Percentiles rank a stretch among this genome's conserved stretches.
These are phyloP conservation scores for Eimeria sp. DNA, from an alignment of 169 alveolate genomes.

Conservation along the genomic window DNA sequence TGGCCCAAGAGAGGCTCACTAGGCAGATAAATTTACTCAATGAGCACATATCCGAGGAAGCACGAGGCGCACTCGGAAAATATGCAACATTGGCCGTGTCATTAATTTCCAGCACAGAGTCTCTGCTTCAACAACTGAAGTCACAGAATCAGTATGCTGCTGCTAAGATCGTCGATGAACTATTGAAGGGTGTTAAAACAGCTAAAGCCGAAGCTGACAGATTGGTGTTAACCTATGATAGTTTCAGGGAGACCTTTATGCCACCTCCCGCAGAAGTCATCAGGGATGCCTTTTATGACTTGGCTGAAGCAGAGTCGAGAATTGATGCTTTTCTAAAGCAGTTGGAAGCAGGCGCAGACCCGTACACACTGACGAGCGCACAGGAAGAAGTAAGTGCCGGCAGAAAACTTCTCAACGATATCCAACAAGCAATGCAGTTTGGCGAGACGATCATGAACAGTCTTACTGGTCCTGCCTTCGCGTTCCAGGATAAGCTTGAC, in stretches of 20 bases:
- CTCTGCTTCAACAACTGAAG: neutral
- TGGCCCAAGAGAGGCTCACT: neutral
- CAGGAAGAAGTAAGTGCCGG: neutral
- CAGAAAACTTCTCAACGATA: neutral
- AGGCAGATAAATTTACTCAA: neutral
- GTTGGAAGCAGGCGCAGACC: neutral
- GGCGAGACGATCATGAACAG: too few species aligned
- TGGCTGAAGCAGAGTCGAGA: neutral
- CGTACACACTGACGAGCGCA: neutral
- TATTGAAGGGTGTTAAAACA: neutral
- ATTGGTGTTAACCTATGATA: too few species aligned
- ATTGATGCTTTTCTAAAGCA: neutral
- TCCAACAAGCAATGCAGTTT: neutral
- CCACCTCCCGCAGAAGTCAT: too few species aligned
- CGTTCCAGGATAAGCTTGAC: neutral
- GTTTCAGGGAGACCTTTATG: too few species aligned
- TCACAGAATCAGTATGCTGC: neutral
- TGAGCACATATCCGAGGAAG: neutral
- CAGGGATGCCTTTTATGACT: neutral
- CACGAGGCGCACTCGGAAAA: neutral
- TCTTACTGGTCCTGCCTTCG: neutral
- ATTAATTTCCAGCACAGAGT: neutral
- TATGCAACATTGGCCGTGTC: neutral
- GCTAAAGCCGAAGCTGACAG: too few species aligned
- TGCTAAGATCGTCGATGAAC: neutral